Evolutionary conservation across 208 protist species (phyloP).

Genomic region (Willaertia magna): DNA sequence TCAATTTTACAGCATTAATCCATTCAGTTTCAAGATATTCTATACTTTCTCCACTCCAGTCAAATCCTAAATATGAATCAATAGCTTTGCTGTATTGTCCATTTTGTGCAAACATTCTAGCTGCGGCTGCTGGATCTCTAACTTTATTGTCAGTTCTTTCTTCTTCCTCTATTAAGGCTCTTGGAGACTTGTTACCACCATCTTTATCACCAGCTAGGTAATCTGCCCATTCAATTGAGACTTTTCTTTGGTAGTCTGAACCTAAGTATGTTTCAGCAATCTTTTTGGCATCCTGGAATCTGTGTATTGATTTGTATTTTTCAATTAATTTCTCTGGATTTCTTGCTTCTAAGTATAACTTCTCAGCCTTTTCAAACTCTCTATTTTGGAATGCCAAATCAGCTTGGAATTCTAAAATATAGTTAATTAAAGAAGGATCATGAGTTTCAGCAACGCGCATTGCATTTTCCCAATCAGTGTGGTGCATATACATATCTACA

Average conservation of each 20-base stretch:
- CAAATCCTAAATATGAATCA: slow-evolving; percentile 69
- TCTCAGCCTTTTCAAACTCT: slow-evolving; percentile 74
- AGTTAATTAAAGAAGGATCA: slow-evolving; percentile 60
- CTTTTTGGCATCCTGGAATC: slow-evolving; percentile 78
- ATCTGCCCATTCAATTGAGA: slow-evolving; percentile 31
- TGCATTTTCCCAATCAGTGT: slow-evolving; percentile 86
- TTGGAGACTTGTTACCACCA: background rate
- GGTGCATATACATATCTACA: slow-evolving; percentile 89
- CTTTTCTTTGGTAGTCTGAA: slow-evolving; percentile 61
- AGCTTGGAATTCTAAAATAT: slow-evolving; percentile 72
- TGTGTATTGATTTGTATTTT: slow-evolving; percentile 77
- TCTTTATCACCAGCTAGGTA: background rate
- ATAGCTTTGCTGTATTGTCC: slow-evolving; percentile 81
- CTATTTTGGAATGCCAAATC: slow-evolving; percentile 60
- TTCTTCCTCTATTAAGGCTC: background rate
- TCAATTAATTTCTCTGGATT: slow-evolving; percentile 76
- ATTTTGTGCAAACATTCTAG: slow-evolving; percentile 67
- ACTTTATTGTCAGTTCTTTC: slow-evolving; percentile 39
- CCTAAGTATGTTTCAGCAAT: slow-evolving; percentile 65
- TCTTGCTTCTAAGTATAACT: slow-evolving; percentile 69
- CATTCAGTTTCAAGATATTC: slow-evolving; percentile 63
- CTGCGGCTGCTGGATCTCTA: slow-evolving; percentile 68
- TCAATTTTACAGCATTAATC: slow-evolving; percentile 81
- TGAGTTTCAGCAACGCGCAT: slow-evolving; percentile 84
- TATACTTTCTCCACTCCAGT: slow-evolving; percentile 47